Percentiles rank a stretch among this genome's conserved stretches.
Conservation (phyloP, 306 rosid genomes). For the Cucurbita ficifolia region DNA sequence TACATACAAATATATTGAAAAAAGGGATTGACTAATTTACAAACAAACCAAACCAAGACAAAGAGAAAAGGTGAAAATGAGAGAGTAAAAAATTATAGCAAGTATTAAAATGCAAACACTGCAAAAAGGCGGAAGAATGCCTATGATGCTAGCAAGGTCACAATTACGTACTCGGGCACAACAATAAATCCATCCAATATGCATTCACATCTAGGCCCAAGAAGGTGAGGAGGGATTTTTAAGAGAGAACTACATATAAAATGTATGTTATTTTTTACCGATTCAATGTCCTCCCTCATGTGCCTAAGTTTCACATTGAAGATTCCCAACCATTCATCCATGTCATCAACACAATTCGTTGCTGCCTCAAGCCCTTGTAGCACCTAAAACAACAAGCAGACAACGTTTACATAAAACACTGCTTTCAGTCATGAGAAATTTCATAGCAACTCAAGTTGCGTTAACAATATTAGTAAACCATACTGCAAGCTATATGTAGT, state of each 20-base stretch:
- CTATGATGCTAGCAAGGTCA: neutral
- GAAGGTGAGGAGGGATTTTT: conserved; percentile 14
- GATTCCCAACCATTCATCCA: conserved; percentile 93
- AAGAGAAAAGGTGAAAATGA: neutral
- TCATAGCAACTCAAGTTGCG: neutral
- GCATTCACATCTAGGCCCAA: conserved; percentile 8
- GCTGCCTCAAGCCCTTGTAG: conserved; percentile 74
- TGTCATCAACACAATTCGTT: conserved; percentile 71
- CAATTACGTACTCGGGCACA: neutral
- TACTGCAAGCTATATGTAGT: neutral
- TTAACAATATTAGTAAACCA: neutral
- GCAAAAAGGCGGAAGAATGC: neutral
- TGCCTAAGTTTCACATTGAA: conserved; percentile 89
- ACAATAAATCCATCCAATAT: neutral
- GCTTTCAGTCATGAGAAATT: neutral
- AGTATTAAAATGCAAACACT: neutral
- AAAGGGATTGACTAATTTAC: neutral
- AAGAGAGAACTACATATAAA: neutral
- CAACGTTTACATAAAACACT: neutral
- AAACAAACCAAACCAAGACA: neutral
- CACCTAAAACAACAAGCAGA: conserved; percentile 31
- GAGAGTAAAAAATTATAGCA: neutral
- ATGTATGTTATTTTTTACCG: conserved; percentile 34
- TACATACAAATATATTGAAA: neutral
- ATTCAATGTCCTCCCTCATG: conserved; percentile 99